Evolutionary conservation across 2,329 filamentous ascomycete genomes (phyloP).

Genomic region (Aspergillus texensis): DNA sequence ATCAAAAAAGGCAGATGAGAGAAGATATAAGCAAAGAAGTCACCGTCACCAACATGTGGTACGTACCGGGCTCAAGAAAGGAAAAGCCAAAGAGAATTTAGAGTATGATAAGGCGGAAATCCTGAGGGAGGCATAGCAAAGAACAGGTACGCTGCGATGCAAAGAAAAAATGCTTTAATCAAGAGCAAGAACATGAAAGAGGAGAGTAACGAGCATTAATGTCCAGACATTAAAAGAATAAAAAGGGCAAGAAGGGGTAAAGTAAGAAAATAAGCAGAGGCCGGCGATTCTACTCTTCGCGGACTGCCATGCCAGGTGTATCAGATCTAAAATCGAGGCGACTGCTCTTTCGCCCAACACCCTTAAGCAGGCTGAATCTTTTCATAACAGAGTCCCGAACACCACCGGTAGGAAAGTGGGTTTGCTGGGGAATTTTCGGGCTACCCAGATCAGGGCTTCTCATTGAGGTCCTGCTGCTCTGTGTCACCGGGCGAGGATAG

Average conservation of each 20-base stretch:
- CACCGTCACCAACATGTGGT: background rate
- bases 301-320: constrained; percentile 30
- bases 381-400: constrained; percentile 70
- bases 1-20: constrained; percentile 4
- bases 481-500: constrained; percentile 38
- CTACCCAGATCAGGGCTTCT: constrained; percentile 23
- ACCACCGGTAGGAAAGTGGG: constrained; percentile 40
- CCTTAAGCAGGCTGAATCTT: constrained; percentile 74
- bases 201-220: constrained; percentile 19
- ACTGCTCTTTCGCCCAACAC: constrained; percentile 68
- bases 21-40: background rate
- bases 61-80: background rate
- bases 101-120: background rate
- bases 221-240: constrained; percentile 29
- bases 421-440: constrained; percentile 36
- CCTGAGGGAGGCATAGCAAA: constrained; percentile 7
- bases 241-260: constrained; percentile 19
- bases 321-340: constrained; percentile 52
- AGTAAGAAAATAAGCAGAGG: constrained; percentile 22
- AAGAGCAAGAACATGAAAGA: constrained; percentile 10
- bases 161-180: constrained; percentile 12
- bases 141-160: constrained; percentile 14
- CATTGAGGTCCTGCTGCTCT: constrained; percentile 26
- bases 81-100: constrained; percentile 6
- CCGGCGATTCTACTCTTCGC: constrained; percentile 37